These are phyloP conservation scores for Suillus lakei DNA, from an alignment of 768 basidiomycete species.

Conservation along the genomic window DNA sequence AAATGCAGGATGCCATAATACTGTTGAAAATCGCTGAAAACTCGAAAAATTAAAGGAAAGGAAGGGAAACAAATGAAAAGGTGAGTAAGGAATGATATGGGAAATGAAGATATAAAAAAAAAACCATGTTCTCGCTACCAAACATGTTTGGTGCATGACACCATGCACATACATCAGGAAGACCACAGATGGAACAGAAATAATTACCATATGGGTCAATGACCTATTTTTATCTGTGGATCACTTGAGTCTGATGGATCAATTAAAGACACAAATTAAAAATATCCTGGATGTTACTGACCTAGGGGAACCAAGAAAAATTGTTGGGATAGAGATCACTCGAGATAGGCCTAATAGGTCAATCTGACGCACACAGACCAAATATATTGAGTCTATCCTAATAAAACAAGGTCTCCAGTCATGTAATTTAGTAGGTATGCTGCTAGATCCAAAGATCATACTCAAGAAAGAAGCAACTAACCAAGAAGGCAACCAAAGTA, in stretches of 20 bases:
- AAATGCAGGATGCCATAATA: too few species aligned
- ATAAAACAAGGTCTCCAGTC: background rate
- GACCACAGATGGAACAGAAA: slow-evolving; percentile 10
- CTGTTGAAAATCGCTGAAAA: too few species aligned
- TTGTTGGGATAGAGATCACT: slow-evolving; percentile 33
- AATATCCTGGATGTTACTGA: slow-evolving; percentile 23
- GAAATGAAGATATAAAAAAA: too few species aligned
- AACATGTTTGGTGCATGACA: too few species aligned
- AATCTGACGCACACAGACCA: background rate
- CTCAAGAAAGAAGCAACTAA: background rate
- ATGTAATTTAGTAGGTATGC: slow-evolving; percentile 13
- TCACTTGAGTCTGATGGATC: background rate
- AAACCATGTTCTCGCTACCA: too few species aligned
- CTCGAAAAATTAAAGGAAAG: too few species aligned
- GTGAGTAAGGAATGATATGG: too few species aligned
- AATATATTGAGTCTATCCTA: slow-evolving; percentile 16
- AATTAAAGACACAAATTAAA: slow-evolving; percentile 15
- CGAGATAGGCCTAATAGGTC: background rate
- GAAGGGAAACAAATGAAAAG: too few species aligned
- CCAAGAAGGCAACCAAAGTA: background rate
- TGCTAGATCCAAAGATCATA: background rate
- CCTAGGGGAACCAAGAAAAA: slow-evolving; percentile 25
- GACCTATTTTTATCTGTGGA: slow-evolving; percentile 27
- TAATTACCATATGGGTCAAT: slow-evolving; percentile 36
- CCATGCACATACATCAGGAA: slow-evolving; percentile 17